These are phyloP conservation scores for Coemansia sp. DNA, from an alignment of 192 early-diverging fungal species.

Conservation along the genomic window DNA sequence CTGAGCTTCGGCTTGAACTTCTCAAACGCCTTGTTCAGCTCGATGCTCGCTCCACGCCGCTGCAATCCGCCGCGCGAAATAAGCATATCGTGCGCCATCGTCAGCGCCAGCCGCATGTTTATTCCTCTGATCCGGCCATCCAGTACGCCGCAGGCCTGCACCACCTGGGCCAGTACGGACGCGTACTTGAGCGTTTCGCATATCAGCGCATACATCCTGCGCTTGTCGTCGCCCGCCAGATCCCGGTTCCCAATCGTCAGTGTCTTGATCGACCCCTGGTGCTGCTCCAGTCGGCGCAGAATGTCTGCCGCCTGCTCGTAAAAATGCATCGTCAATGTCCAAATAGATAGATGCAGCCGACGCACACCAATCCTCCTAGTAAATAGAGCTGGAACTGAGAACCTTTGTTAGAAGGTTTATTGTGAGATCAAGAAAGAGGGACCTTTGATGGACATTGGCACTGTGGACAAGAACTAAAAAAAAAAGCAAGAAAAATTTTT, in stretches of 20 bases:
- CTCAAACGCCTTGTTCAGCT: slow-evolving; percentile 66
- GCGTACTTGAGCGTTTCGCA: slow-evolving; percentile 86
- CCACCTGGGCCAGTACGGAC: slow-evolving; percentile 25
- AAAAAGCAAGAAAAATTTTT: neutral
- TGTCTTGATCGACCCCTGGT: slow-evolving; percentile 77
- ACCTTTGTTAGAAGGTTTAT: too few relatives aligned
- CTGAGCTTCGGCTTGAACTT: slow-evolving; percentile 68
- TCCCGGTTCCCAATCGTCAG: slow-evolving; percentile 67
- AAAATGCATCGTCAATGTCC: slow-evolving; percentile 32
- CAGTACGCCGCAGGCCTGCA: slow-evolving; percentile 22
- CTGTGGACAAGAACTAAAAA: too few relatives aligned
- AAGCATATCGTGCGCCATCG: slow-evolving; percentile 86
- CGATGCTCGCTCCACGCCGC: slow-evolving; percentile 52
- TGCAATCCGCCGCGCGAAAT: slow-evolving; percentile 76
- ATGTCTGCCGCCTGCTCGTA: slow-evolving; percentile 78
- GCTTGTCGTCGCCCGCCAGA: slow-evolving; percentile 68
- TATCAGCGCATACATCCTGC: slow-evolving; percentile 83
- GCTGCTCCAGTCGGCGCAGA: slow-evolving; percentile 66
- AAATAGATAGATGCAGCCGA: neutral
- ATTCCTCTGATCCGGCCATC: slow-evolving; percentile 26
- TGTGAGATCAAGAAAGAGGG: too few relatives aligned
- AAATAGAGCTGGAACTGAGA: too few relatives aligned
- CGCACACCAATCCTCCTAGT: neutral
- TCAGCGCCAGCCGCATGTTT: slow-evolving; percentile 55
- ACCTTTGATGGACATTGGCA: too few relatives aligned